Conservation (phyloP, 768 basidiomycete genomes). For the Gloeopeniophorella convolvens region DNA sequence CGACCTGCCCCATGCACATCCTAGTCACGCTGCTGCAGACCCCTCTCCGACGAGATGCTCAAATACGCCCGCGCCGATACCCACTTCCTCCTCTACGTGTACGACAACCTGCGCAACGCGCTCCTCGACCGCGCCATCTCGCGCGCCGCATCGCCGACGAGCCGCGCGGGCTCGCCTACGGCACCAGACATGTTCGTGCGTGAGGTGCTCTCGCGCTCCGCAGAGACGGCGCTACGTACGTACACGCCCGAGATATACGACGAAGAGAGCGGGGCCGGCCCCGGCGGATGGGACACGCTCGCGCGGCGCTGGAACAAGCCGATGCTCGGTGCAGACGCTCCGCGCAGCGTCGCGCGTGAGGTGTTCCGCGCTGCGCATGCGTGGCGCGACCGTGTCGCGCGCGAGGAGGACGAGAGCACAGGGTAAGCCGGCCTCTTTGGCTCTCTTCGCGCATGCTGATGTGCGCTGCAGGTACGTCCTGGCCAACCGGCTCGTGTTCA, state of each 20-base stretch:
- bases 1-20: not conserved
- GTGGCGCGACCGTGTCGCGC: constrained; percentile 77
- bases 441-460: not conserved
- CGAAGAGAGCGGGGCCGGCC: constrained; percentile 51
- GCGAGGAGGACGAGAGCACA: constrained; percentile 83
- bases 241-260: constrained; percentile 72
- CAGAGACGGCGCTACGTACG: constrained; percentile 66
- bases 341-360: constrained; percentile 41
- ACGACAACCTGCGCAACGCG: constrained; percentile 83
- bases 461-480: constrained; percentile 53
- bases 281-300: constrained; percentile 70
- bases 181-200: constrained; percentile 39
- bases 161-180: constrained; percentile 17
- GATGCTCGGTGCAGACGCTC: constrained; percentile 34
- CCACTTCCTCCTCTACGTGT: constrained; percentile 89
- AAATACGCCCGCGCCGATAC: constrained; percentile 94
- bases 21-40: constrained; percentile 34
- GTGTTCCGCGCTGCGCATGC: constrained; percentile 69
- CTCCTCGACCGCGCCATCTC: constrained; percentile 63
- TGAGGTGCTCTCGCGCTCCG: constrained; percentile 64
- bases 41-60: constrained; percentile 83
- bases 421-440: constrained; percentile 40
- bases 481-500: constrained; percentile 68
- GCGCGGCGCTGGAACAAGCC: constrained; percentile 80
- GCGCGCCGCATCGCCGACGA: constrained; percentile 27